phyloP scores from a whole-genome alignment of 495 filamentous ascomycete genomes.

The Penicillium canariense region DNA sequence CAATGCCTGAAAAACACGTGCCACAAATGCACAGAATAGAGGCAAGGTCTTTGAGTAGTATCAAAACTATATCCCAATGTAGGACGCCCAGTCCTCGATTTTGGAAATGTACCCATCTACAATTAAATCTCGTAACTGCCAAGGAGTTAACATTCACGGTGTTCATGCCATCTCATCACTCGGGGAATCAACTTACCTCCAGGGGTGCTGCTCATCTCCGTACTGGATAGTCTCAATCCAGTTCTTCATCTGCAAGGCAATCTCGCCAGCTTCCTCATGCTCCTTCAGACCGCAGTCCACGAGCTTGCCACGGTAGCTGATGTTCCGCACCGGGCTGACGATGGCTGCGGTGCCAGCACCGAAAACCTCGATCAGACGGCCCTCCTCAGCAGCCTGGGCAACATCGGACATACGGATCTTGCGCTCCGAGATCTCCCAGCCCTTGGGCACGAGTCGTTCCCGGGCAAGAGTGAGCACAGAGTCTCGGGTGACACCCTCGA shows the following conservation, averaged over 20 bases:
- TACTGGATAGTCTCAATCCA: conserved; percentile 97
- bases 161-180: not conserved
- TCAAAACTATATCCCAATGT: not conserved
- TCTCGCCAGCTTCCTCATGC: conserved; percentile 79
- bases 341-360: conserved; percentile 84
- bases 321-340: conserved; percentile 73
- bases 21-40: not conserved
- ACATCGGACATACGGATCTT: conserved; percentile 87
- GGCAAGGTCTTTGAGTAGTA: not conserved
- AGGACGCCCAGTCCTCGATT: not conserved
- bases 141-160: conserved; percentile 15
- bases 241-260: conserved; percentile 81
- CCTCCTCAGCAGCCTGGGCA: conserved; percentile 74
- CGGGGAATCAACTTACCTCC: conserved; percentile 57
- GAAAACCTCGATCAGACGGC: conserved; percentile 86
- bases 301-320: conserved; percentile 77
- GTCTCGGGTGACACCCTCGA: conserved; percentile 91
- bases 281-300: conserved; percentile 76
- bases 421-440: conserved; percentile 84
- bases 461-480: conserved; percentile 78
- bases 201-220: conserved; percentile 83
- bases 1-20: not conserved
- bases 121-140: conserved; percentile 32
- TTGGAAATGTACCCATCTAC: not conserved
- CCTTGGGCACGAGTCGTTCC: conserved; percentile 77